Percentiles rank a stretch among this genome's conserved stretches.
These are phyloP conservation scores for Micractinium conductrix DNA, from an alignment of 139 green algal species.

Conservation along the genomic window DNA sequence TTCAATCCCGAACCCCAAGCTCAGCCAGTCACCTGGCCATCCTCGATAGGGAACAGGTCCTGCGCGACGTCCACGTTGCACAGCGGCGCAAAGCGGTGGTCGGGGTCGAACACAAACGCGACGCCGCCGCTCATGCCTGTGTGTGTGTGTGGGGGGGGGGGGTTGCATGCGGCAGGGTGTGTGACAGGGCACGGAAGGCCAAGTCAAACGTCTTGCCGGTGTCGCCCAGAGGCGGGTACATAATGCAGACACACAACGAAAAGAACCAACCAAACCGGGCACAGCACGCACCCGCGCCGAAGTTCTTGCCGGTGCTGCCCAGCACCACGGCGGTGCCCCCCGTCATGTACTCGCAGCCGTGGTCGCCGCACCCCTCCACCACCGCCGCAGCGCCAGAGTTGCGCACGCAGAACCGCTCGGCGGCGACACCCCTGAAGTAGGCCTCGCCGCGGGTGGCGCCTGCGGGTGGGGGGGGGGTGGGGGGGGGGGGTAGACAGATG, in stretches of 20 bases:
- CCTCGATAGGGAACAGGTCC: slow-evolving; percentile 80
- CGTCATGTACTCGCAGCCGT: slow-evolving; percentile 98
- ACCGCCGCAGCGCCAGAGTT: slow-evolving; percentile 86
- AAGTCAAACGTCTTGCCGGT: no score
- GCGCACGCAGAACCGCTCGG: slow-evolving; percentile 91
- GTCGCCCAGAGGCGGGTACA: no score
- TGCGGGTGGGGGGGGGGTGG: background rate
- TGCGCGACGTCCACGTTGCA: slow-evolving; percentile 75
- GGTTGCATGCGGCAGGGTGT: no score
- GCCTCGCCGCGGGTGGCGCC: slow-evolving; percentile 83
- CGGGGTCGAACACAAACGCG: slow-evolving; percentile 91
- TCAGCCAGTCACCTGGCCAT: slow-evolving; percentile 27
- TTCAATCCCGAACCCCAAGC: background rate
- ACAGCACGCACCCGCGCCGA: slow-evolving; percentile 69
- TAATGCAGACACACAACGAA: no score
- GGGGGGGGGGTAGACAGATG: no score
- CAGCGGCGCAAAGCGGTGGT: slow-evolving; percentile 59
- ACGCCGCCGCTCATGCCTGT: slow-evolving; percentile 90
- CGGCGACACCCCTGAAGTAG: slow-evolving; percentile 92
- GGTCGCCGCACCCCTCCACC: slow-evolving; percentile 95
- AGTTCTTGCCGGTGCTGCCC: slow-evolving; percentile 92
- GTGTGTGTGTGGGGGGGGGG: no score
- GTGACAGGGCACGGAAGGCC: no score
- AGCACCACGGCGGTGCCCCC: slow-evolving; percentile 90
- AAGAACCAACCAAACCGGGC: no score